Base-by-base conservation (phyloP, 345 rosid species). In the Streptanthus diversifolius region DNA sequence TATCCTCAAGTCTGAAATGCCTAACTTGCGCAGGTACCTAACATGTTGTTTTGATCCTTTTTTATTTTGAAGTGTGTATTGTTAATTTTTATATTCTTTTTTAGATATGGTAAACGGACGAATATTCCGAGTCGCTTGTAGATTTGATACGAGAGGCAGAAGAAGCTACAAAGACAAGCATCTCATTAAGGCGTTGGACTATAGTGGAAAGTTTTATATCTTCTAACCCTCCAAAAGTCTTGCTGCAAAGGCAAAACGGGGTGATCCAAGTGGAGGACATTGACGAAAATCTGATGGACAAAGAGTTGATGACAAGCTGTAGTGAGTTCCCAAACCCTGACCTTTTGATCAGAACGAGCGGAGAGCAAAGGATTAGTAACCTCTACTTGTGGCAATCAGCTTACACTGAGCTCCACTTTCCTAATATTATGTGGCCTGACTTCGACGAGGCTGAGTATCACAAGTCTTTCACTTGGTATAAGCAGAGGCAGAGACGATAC, bases 331-430 rank as follows among this genome's bases (percentile, higher is more conserved):
- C 90, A 3, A 74, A 76, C 55, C 96, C 90, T 3, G 92, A 87
- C 66, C 65, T 87, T 15, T 21, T 86, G 11, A 87, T 90, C 33
- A 75, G 92, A 75, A 90, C 92, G 2, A 87, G 90, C 1, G 87
- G 89, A 4, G 96, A 86, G 64, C 85, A 80, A 5, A 61, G 96
- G 56, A 80, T 90, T 53, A 90, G 90, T 72, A 87, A 86, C 83
- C 87, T 86, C 71, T 75, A 83, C 73, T 18, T 87, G 19, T 90
- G 89, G 89, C 89, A 87, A 22, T 66, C 86, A 68, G 96, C 92
- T 17, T 85, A 90, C 63, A 85, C 92, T 0, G 92, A 90, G 32
- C 85, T 90, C 30, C 83, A 76, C 80, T 86, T 90, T n/a, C 73
- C 55, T 0, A 79, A 68, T 25, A 49, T 85, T 1, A 76, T 86